Evolutionary conservation across 176 grass and related monocot species (phyloP).

Genomic region (Aegilops speltoides): DNA sequence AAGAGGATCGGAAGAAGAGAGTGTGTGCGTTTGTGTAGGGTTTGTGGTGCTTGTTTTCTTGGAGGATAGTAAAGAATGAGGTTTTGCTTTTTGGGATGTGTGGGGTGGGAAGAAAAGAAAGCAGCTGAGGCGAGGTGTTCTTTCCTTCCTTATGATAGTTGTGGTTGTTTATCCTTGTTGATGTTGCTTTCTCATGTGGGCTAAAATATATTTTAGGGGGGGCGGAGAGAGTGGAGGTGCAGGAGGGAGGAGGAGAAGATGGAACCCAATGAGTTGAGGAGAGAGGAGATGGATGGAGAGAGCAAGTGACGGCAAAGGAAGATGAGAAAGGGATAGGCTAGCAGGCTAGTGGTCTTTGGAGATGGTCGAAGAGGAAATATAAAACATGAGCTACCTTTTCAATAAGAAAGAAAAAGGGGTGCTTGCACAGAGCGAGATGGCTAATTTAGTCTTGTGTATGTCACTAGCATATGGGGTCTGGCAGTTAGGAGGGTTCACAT

Average conservation of each 20-base stretch:
- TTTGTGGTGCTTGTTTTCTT: slow-evolving; percentile 64
- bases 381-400: slow-evolving; percentile 26
- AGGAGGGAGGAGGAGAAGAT: neutral
- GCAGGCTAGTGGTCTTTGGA: slow-evolving; percentile 34
- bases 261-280: slow-evolving; percentile 30
- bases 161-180: slow-evolving; percentile 33
- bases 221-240: neutral
- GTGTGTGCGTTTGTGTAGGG: slow-evolving; percentile 49
- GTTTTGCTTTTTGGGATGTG: slow-evolving; percentile 40
- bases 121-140: neutral
- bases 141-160: neutral
- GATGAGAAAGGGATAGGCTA: slow-evolving; percentile 38
- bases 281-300: neutral
- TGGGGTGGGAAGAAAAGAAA: slow-evolving; percentile 32
- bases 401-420: slow-evolving; percentile 7
- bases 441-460: neutral
- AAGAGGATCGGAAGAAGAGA: slow-evolving; percentile 8
- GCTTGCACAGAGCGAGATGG: neutral
- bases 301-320: slow-evolving; percentile 11
- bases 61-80: slow-evolving; percentile 68
- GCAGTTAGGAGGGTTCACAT: neutral
- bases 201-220: slow-evolving; percentile 14
- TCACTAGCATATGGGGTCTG: neutral
- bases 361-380: slow-evolving; percentile 41
- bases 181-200: slow-evolving; percentile 34